phyloP scores from a whole-genome alignment of 345 rosid genomes.

The Pelargonium nanum region DNA sequence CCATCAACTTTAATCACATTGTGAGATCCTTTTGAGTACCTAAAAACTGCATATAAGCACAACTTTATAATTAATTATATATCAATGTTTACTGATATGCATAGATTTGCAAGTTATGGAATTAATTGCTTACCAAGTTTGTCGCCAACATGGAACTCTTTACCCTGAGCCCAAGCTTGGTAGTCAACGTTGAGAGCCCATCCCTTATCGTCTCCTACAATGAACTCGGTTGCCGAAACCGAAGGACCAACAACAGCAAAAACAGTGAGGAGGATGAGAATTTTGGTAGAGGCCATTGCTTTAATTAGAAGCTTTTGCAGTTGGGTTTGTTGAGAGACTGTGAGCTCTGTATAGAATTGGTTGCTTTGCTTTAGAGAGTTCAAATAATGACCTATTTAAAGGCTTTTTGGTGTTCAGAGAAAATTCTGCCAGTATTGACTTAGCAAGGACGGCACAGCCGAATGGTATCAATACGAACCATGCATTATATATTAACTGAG shows the following conservation, averaged over 20 bases:
- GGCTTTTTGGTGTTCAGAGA: neutral
- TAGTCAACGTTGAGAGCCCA: neutral
- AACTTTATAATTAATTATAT: no score
- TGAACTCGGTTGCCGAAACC: neutral
- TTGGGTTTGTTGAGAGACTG: neutral
- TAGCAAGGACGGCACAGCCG: neutral
- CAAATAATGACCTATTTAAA: neutral
- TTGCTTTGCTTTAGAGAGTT: neutral
- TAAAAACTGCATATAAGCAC: neutral
- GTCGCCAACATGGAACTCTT: neutral
- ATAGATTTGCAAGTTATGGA: no score
- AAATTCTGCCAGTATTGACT: neutral
- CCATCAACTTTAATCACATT: neutral
- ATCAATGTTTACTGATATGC: no score
- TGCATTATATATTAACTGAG: no score
- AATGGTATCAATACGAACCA: neutral
- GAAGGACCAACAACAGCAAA: neutral
- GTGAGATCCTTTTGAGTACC: neutral
- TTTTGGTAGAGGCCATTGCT: neutral
- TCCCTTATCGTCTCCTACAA: conserved; percentile 1
- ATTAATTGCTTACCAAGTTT: neutral
- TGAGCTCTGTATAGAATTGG: neutral
- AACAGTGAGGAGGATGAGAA: neutral
- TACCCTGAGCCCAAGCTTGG: neutral
- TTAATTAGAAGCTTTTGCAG: neutral